Conservation (phyloP, 345 rosid genomes). For the Lagerstroemia speciosa region DNA sequence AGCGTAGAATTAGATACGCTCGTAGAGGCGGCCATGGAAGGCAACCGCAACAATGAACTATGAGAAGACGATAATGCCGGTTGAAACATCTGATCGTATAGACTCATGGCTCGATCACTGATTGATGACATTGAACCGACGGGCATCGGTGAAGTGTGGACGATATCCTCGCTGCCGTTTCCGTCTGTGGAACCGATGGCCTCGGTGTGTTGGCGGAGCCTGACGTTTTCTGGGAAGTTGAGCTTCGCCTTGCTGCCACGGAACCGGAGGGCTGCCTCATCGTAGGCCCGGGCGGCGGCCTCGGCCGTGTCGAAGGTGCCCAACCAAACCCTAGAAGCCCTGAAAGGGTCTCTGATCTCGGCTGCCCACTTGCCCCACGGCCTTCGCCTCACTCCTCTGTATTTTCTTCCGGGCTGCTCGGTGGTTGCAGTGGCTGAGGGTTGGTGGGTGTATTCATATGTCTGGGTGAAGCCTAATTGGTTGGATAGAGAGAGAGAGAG, state of each 20-base stretch:
- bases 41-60: neutral
- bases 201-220: no score
- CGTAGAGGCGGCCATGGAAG: neutral
- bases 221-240: no score
- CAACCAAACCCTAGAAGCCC: conserved; percentile 84
- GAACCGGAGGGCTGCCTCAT: no score
- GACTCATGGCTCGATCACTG: conserved; percentile 20
- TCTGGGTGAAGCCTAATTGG: conserved; percentile 2
- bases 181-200: no score
- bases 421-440: conserved; percentile 9
- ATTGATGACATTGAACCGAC: conserved; percentile 5
- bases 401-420: conserved; percentile 43
- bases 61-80: conserved; percentile 11
- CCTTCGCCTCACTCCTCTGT: conserved; percentile 84
- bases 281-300: no score
- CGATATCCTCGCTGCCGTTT: neutral
- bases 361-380: conserved; percentile 99
- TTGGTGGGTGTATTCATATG: conserved; percentile 36
- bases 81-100: conserved; percentile 28
- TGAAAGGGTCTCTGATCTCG: conserved; percentile 83
- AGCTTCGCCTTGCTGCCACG: no score
- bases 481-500: neutral
- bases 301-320: conserved; percentile 90
- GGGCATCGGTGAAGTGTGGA: conserved; percentile 20
- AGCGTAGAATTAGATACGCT: conserved; percentile 1